phyloP scores from a whole-genome alignment of 768 basidiomycete genomes.

The Lentinula guzmanii region DNA sequence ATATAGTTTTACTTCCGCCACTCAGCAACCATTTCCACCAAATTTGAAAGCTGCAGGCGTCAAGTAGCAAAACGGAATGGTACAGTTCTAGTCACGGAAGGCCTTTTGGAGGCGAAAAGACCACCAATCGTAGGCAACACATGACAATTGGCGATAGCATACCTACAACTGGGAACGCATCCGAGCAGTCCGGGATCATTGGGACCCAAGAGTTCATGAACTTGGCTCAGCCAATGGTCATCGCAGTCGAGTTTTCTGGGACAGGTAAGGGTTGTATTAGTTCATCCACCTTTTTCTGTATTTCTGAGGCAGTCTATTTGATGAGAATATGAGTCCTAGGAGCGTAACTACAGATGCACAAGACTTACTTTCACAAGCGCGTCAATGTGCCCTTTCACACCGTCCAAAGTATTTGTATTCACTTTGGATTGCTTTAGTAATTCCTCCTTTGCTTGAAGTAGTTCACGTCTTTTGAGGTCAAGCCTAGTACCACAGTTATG shows the following conservation, averaged over 20 bases:
- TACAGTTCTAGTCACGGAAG: too few species aligned
- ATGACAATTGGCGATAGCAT: too few species aligned
- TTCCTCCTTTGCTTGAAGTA: constrained; percentile 66
- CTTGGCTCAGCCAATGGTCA: not conserved
- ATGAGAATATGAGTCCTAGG: constrained; percentile 7
- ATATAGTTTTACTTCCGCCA: too few species aligned
- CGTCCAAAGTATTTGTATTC: constrained; percentile 70
- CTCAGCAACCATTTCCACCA: too few species aligned
- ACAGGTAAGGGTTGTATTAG: constrained; percentile 43
- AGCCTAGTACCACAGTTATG: constrained; percentile 38
- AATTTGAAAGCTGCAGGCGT: too few species aligned
- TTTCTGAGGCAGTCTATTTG: constrained; percentile 58
- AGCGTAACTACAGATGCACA: constrained; percentile 8
- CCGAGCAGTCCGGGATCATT: too few species aligned
- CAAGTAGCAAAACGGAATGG: too few species aligned
- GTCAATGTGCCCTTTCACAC: constrained; percentile 74
- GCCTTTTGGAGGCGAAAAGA: too few species aligned
- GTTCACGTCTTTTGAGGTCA: constrained; percentile 64
- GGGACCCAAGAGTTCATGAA: not conserved
- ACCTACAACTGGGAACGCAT: too few species aligned
- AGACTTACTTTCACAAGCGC: constrained; percentile 59
- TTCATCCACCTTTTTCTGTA: constrained; percentile 72
- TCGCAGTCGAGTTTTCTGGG: not conserved
- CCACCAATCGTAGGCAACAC: too few species aligned
- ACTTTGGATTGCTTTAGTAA: constrained; percentile 74